Base-by-base conservation (phyloP, 2,329 filamentous ascomycete species). In the Canariomyces notabilis region DNA sequence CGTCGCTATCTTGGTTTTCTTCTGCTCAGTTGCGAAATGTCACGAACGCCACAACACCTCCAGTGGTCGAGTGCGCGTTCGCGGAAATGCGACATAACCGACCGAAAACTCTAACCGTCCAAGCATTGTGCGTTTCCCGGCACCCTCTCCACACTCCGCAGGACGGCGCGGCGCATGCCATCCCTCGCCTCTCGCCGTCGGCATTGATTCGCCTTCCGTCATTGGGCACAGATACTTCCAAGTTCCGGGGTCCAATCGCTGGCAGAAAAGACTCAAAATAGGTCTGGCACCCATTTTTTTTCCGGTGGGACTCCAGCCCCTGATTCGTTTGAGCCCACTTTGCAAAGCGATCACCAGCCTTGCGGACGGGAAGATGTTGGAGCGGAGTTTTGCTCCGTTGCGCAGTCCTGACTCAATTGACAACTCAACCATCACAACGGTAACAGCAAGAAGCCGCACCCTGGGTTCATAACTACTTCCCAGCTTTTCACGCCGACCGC, bases 191-290 rank as follows among this genome's bases (percentile, higher is more conserved):
- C 32, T 23, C 42, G 33, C 44, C 33, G 42, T 23, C 29, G 36
- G 33, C 35, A 41, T 32, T 16, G 20, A 23, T 29, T 42, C 26
- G 47, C 39, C 26, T 46, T 38, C 39, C 50, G 51, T 62, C 57
- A 66, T 67, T 66, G 63, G 64, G 63, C 62, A 61, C 50, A 47
- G 59, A 52, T 59, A 50, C 58, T 57, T 57, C 58, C 31, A 32
- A n/a, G n/a, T n/a, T n/a, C n/a, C n/a, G 34, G 32, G 16, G 19
- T 43, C 26, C 29, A 42, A 5, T n/a, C 35, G 20, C 32, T 44
- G 37, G 26, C 33, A 37, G 41, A 31, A 35, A 15, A 14, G 11
- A 12, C 26, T 14, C n/a, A 38, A 39, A 46, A 48, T 35, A 35
- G 18, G 19, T 37, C 5, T 29, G 23, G 34, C 5, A 23, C 41